A percentile compares a stretch with the other conserved stretches of the same genome.
Conservation (phyloP, 1,139 yeast genomes). For the Hyphopichia pseudoburtonii region DNA sequence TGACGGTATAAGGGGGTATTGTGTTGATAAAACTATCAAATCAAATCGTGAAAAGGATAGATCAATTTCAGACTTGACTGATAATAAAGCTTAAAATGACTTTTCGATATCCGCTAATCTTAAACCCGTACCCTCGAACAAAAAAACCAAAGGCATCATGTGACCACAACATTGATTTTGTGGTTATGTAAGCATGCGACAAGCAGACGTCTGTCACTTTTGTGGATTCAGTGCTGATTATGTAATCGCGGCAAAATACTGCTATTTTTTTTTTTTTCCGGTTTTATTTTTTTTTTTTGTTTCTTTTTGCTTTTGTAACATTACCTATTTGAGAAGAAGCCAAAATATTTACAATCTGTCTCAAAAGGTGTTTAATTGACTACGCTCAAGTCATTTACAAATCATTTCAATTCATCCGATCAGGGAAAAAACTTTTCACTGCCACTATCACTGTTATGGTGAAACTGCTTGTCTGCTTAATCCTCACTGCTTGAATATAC, state of each 20-base stretch:
- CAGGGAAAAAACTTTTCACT: too few relatives aligned
- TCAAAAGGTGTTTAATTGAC: constrained; percentile 1
- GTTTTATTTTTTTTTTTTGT: too few relatives aligned
- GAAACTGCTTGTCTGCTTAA: neutral
- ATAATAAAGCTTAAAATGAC: too few relatives aligned
- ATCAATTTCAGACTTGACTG: neutral
- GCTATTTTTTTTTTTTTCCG: too few relatives aligned
- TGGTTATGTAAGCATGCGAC: neutral
- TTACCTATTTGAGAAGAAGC: constrained; percentile 2
- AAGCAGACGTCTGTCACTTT: neutral
- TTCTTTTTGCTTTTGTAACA: too few relatives aligned
- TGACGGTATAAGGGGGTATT: too few relatives aligned
- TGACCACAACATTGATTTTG: neutral
- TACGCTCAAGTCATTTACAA: neutral
- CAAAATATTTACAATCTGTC: constrained; percentile 5
- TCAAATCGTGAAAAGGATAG: too few relatives aligned
- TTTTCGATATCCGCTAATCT: neutral
- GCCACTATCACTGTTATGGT: too few relatives aligned
- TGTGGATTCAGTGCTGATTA: neutral
- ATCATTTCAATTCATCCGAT: too few relatives aligned
- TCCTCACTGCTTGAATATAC: too few relatives aligned
- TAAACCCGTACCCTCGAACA: neutral
- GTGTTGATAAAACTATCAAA: too few relatives aligned
- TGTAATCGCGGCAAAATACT: too few relatives aligned
- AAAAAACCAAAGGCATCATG: neutral